These are phyloP conservation scores for Eimeria acervulina DNA, from an alignment of 169 alveolate species.

Conservation along the genomic window DNA sequence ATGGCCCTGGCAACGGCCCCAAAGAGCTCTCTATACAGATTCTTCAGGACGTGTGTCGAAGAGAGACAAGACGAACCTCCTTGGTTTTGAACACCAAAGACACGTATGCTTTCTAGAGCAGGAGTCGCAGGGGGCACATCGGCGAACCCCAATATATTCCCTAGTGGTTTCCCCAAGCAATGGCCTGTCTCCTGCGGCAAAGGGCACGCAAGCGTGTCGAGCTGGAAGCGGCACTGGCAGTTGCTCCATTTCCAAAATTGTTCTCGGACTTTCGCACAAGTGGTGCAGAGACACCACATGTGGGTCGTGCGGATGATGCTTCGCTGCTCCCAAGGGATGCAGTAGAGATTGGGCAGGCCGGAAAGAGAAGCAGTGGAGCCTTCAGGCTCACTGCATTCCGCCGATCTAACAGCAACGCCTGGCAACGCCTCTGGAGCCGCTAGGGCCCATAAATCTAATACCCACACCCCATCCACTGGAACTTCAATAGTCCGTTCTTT, in stretches of 20 bases:
- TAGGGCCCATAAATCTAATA: constrained; percentile 49
- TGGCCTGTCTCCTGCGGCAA: neutral
- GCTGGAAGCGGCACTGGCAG: neutral
- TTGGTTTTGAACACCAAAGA: neutral
- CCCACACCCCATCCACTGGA: constrained; percentile 66
- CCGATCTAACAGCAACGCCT: neutral
- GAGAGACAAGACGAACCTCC: neutral
- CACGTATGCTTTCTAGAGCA: neutral
- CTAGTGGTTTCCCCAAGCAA: neutral
- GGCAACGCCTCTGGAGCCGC: neutral
- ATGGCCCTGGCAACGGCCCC: constrained; percentile 53
- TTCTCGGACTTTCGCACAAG: neutral
- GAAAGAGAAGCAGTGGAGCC: neutral
- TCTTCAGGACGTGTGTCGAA: neutral
- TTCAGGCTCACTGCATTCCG: neutral
- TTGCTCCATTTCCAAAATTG: constrained; percentile 10
- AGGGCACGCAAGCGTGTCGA: neutral
- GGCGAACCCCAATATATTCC: neutral
- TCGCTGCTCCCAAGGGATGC: constrained; percentile 65
- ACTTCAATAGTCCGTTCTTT: constrained; percentile 1
- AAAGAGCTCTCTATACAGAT: constrained; percentile 4
- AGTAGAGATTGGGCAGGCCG: neutral
- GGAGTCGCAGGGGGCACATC: neutral
- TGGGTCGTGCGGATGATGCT: constrained; percentile 59
- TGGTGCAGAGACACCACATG: constrained; percentile 51